These are phyloP conservation scores for Pseudonitzschia delicatissima DNA, from an alignment of 108 stramenopile species.

Conservation along the genomic window DNA sequence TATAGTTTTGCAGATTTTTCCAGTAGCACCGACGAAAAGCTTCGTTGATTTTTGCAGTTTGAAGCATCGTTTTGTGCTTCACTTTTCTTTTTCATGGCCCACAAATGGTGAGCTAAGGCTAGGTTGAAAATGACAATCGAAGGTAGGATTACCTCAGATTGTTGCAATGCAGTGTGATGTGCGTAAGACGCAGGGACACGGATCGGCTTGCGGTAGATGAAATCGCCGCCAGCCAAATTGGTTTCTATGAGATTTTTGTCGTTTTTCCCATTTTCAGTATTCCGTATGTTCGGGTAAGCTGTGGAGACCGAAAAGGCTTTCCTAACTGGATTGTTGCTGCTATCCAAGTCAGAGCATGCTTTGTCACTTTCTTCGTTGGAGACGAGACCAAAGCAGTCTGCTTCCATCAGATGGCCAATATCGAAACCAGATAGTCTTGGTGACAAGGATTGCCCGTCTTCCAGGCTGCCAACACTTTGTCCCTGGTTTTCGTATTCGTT, in stretches of 20 bases:
- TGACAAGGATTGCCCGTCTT: background rate
- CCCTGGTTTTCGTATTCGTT: background rate
- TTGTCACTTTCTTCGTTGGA: background rate
- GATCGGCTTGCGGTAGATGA: background rate
- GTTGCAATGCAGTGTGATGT: background rate
- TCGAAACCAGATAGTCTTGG: background rate
- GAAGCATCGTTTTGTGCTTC: background rate
- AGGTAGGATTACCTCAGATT: background rate
- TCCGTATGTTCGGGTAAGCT: too few species aligned
- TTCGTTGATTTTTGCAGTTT: background rate
- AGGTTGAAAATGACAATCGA: background rate
- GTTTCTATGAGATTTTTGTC: too few species aligned
- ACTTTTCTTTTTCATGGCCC: background rate
- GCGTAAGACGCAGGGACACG: conserved; percentile 1
- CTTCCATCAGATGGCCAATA: background rate
- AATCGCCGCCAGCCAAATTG: background rate
- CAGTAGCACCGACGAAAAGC: background rate
- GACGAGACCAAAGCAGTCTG: background rate
- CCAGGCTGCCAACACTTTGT: background rate
- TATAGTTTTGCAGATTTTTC: background rate
- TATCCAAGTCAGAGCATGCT: background rate
- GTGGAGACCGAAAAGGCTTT: too few species aligned
- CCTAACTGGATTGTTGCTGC: background rate
- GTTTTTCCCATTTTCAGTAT: too few species aligned
- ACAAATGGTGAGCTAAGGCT: background rate